These are phyloP conservation scores for Trypethelium eluteriae DNA, from an alignment of 495 filamentous ascomycete species.

Conservation along the genomic window DNA sequence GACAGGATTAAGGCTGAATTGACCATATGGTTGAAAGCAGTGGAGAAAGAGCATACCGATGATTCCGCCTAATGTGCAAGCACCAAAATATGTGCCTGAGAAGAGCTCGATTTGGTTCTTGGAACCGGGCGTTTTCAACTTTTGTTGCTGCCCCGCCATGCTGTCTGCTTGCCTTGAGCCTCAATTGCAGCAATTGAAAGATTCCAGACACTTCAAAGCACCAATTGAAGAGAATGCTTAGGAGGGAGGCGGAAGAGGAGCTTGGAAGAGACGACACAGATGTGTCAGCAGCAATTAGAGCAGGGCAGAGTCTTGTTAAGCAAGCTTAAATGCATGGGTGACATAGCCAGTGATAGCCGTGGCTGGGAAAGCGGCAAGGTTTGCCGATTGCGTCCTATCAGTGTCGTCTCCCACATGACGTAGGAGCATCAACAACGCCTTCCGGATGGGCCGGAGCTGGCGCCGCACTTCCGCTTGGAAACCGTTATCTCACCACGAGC, in stretches of 20 bases:
- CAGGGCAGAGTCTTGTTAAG: constrained; percentile 2
- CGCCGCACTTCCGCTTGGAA: neutral
- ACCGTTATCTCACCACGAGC: neutral
- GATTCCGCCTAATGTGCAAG: constrained; percentile 57
- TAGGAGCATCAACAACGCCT: neutral
- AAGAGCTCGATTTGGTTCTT: constrained; percentile 52
- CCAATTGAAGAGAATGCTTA: neutral
- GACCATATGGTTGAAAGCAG: neutral
- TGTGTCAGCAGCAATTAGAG: neutral
- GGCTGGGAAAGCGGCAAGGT: neutral
- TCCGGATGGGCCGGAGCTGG: neutral
- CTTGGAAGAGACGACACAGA: neutral
- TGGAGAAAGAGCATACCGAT: constrained; percentile 43
- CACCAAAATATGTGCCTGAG: constrained; percentile 58
- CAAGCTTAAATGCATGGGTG: neutral
- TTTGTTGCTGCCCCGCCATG: constrained; percentile 7
- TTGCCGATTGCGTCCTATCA: neutral
- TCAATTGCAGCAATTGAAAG: neutral
- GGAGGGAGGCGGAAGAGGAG: neutral
- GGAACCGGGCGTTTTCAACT: neutral
- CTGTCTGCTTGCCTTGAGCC: neutral
- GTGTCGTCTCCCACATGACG: neutral
- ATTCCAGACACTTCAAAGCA: neutral
- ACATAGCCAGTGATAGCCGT: neutral
- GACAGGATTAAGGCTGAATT: neutral